Percentiles rank a stretch among this genome's conserved stretches.
Evolutionary conservation across 1,284 basidiomycete species (phyloP).

Genomic region (Pterulicium gracile): DNA sequence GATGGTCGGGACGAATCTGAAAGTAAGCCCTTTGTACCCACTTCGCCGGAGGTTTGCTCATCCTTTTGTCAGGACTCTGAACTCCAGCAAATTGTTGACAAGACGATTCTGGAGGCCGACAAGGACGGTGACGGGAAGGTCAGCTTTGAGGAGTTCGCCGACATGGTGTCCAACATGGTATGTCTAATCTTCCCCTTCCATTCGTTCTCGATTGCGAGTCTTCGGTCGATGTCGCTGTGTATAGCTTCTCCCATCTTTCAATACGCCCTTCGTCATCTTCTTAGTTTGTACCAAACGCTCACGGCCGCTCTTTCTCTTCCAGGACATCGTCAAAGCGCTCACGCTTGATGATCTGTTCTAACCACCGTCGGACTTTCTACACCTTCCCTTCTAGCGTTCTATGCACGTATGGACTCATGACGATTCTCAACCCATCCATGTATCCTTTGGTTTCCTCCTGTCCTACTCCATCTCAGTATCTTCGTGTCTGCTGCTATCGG

Average conservation of each 20-base stretch:
- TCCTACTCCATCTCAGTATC: background rate
- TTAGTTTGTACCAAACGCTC: slow-evolving; percentile 2
- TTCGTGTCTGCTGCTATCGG: background rate
- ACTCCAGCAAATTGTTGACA: slow-evolving; percentile 98
- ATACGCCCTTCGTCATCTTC: too few relatives aligned
- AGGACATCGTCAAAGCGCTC: slow-evolving; percentile 98
- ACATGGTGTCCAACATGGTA: slow-evolving; percentile 95
- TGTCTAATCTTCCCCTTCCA: slow-evolving; percentile 16
- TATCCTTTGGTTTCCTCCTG: background rate
- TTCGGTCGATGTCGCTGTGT: background rate
- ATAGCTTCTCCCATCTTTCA: slow-evolving; percentile 1
- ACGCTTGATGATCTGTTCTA: slow-evolving; percentile 90
- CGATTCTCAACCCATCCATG: background rate
- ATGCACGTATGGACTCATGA: background rate
- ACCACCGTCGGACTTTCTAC: slow-evolving; percentile 3
- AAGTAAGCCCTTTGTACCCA: slow-evolving; percentile 39
- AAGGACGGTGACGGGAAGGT: slow-evolving; percentile 96
- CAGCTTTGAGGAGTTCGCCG: slow-evolving; percentile 92
- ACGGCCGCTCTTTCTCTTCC: slow-evolving; percentile 6
- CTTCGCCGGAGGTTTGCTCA: slow-evolving; percentile 1
- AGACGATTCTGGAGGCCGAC: slow-evolving; percentile 99
- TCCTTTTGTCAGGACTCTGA: slow-evolving; percentile 75
- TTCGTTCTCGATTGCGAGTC: slow-evolving; percentile 16
- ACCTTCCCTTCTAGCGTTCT: background rate
- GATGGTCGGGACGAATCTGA: slow-evolving; percentile 99